Conservation (phyloP, 495 filamentous ascomycete species). For the Penicillium samsonianum region DNA sequence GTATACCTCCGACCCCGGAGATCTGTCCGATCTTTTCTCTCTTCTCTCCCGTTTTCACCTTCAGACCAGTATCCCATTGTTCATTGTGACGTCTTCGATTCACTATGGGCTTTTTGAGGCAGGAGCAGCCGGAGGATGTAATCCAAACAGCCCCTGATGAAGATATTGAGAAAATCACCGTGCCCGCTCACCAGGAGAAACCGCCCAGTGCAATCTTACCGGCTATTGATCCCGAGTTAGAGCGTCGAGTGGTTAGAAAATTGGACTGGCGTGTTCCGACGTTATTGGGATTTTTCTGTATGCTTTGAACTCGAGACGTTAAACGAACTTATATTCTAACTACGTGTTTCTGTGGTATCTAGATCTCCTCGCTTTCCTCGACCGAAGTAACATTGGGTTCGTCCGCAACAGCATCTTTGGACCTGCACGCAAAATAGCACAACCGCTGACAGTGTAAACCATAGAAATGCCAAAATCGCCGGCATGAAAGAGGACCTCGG, state of each 20-base stretch:
- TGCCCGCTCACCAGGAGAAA: conserved; percentile 31
- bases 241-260: conserved; percentile 59
- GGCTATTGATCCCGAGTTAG: conserved; percentile 52
- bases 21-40: not conserved
- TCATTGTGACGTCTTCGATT: not conserved
- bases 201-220: conserved; percentile 14
- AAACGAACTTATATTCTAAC: not conserved
- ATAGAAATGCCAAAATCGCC: conserved; percentile 65
- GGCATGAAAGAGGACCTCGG: conserved; percentile 49
- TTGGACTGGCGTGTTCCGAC: conserved; percentile 56
- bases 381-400: conserved; percentile 67
- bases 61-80: not conserved
- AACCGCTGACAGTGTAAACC: conserved; percentile 14
- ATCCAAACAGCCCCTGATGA: conserved; percentile 23
- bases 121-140: conserved; percentile 25
- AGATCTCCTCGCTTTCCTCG: conserved; percentile 67
- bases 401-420: conserved; percentile 13
- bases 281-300: conserved; percentile 56
- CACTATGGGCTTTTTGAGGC: conserved; percentile 38
- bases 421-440: not conserved
- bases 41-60: not conserved
- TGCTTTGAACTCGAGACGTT: conserved; percentile 16
- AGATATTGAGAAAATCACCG: conserved; percentile 38
- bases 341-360: not conserved
- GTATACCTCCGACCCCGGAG: not conserved